phyloP scores from a whole-genome alignment of 345 rosid genomes.

The Anacardium occidentale region DNA sequence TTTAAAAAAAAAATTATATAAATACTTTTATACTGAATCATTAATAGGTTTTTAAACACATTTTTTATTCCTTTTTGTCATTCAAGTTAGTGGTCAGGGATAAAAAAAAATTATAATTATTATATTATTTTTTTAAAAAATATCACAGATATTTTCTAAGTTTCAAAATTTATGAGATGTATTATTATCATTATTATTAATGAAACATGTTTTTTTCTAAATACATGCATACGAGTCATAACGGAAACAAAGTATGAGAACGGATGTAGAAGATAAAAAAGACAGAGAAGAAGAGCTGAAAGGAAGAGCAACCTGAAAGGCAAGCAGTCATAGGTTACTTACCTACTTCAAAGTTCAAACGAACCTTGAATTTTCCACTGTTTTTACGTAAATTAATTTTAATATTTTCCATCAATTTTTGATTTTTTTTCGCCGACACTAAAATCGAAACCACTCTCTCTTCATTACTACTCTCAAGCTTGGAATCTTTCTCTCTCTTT shows the following conservation, averaged over 20 bases:
- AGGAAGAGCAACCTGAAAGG: background rate
- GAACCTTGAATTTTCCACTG: background rate
- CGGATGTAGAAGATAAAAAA: constrained; percentile 14
- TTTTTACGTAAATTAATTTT: background rate
- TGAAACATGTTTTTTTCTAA: too few relatives aligned
- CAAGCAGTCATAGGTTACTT: constrained; percentile 17
- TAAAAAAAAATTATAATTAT: too few relatives aligned
- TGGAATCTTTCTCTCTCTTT: constrained; percentile 36
- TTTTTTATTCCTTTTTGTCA: too few relatives aligned
- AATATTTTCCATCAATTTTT: background rate
- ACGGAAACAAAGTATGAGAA: background rate
- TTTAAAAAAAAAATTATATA: too few relatives aligned
- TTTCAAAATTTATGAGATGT: too few relatives aligned
- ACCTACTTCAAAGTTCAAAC: constrained; percentile 9
- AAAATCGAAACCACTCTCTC: constrained; percentile 24
- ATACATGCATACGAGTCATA: too few relatives aligned
- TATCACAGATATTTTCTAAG: too few relatives aligned
- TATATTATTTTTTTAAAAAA: too few relatives aligned
- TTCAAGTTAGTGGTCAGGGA: too few relatives aligned
- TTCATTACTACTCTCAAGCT: constrained; percentile 36
- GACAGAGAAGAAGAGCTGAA: background rate
- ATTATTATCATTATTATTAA: too few relatives aligned
- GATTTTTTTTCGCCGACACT: constrained; percentile 43
- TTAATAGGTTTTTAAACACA: too few relatives aligned
- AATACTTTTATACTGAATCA: too few relatives aligned